A percentile compares a stretch with the other conserved stretches of the same genome.
These are phyloP conservation scores for Dendryphion nanum DNA, from an alignment of 2,329 filamentous ascomycete species.

Conservation along the genomic window DNA sequence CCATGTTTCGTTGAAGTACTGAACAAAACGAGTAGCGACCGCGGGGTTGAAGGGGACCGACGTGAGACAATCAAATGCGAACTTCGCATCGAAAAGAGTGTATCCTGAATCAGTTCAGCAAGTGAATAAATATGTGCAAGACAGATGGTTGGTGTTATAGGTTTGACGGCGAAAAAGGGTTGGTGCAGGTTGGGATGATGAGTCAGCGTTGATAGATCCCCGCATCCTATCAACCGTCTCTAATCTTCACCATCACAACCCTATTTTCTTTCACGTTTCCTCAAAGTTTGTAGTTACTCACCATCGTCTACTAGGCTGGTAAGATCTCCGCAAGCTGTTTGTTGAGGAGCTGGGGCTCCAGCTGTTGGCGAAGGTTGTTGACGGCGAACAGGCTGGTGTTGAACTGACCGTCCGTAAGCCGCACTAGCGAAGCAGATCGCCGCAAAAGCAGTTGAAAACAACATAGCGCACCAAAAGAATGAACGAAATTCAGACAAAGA, in stretches of 20 bases:
- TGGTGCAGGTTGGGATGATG: too few relatives aligned
- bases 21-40: slow-evolving; percentile 44
- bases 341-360: slow-evolving; percentile 5
- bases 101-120: slow-evolving; percentile 1
- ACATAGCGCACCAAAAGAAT: slow-evolving; percentile 4
- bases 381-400: neutral
- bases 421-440: neutral
- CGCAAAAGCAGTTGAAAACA: neutral
- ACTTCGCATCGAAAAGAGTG: slow-evolving; percentile 12
- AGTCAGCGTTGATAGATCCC: too few relatives aligned
- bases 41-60: slow-evolving; percentile 48
- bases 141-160: neutral
- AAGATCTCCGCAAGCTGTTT: slow-evolving; percentile 14
- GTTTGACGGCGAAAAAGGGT: too few relatives aligned
- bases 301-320: slow-evolving; percentile 6
- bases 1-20: slow-evolving; percentile 47
- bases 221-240: too few relatives aligned
- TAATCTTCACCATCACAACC: too few relatives aligned
- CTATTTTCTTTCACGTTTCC: too few relatives aligned
- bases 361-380: slow-evolving; percentile 10
- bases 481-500: slow-evolving; percentile 1
- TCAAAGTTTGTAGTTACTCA: slow-evolving; percentile 4
- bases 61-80: slow-evolving; percentile 43
- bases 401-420: neutral
- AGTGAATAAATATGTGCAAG: too few relatives aligned